These are phyloP conservation scores for Blepharisma undulans DNA, from an alignment of 169 alveolate species.

Conservation along the genomic window DNA sequence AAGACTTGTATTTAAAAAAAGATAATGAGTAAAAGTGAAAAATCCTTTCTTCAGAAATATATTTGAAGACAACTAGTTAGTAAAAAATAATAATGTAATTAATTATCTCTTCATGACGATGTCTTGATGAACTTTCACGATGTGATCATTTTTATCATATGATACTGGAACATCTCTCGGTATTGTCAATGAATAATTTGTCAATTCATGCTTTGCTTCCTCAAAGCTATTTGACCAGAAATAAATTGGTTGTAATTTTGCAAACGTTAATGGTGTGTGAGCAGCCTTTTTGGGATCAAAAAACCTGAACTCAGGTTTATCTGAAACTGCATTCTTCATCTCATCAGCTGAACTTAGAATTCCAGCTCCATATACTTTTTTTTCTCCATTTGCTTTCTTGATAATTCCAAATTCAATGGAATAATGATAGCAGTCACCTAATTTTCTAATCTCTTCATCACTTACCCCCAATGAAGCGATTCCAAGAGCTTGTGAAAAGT, in stretches of 20 bases:
- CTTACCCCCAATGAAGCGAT: constrained; percentile 81
- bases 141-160: not conserved
- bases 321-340: not conserved
- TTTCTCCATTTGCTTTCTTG: constrained; percentile 47
- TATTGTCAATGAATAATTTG: not conserved
- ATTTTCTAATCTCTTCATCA: constrained; percentile 67
- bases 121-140: not conserved
- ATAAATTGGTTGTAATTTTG: constrained; percentile 77
- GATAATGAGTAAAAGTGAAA: too few species aligned
- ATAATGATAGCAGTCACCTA: constrained; percentile 84
- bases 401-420: constrained; percentile 84
- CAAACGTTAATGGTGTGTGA: constrained; percentile 66
- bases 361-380: constrained; percentile 89
- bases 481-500: constrained; percentile 80
- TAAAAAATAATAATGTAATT: too few species aligned
- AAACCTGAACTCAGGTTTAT: constrained; percentile 21
- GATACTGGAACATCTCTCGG: not conserved
- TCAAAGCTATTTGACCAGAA: constrained; percentile 61
- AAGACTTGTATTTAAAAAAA: too few species aligned
- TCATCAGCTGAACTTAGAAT: constrained; percentile 77
- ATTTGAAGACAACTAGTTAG: too few species aligned
- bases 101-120: not conserved
- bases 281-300: constrained; percentile 57
- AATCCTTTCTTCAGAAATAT: too few species aligned
- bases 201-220: constrained; percentile 56